Conservation (phyloP, 805 yeast genomes). For the Crinitomyces ghanaensis region DNA sequence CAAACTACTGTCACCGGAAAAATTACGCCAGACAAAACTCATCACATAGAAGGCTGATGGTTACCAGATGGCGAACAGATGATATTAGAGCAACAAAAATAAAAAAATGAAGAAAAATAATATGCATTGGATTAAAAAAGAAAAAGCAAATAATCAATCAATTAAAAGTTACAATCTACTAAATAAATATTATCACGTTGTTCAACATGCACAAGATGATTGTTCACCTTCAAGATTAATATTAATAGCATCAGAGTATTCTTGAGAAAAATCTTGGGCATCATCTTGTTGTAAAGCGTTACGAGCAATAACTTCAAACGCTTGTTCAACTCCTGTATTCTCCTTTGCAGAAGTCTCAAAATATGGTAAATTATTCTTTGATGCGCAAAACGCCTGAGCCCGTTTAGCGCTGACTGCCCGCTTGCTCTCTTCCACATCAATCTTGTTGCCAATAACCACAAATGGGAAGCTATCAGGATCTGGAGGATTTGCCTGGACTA, state of each 20-base stretch:
- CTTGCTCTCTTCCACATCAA: slow-evolving; percentile 87
- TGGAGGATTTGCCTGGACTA: slow-evolving; percentile 83
- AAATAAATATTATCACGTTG: too few species aligned
- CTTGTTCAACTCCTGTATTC: slow-evolving; percentile 87
- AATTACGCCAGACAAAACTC: too few species aligned
- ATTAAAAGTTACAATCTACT: too few species aligned
- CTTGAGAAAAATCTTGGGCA: slow-evolving; percentile 81
- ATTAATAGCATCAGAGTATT: slow-evolving; percentile 92
- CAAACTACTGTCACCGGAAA: too few species aligned
- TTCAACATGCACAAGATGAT: slow-evolving; percentile 70
- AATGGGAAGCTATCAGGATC: slow-evolving; percentile 96
- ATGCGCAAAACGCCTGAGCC: slow-evolving; percentile 51
- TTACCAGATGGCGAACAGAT: too few species aligned
- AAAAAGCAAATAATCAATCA: too few species aligned
- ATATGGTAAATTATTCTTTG: slow-evolving; percentile 72
- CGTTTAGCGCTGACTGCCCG: slow-evolving; percentile 54
- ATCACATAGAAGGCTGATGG: too few species aligned
- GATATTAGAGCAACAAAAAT: too few species aligned
- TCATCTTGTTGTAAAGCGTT: slow-evolving; percentile 94
- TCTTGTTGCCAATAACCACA: slow-evolving; percentile 87
- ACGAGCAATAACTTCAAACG: slow-evolving; percentile 91
- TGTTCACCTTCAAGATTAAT: slow-evolving; percentile 80
- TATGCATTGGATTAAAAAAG: too few species aligned
- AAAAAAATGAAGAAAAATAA: too few species aligned
- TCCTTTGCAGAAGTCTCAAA: slow-evolving; percentile 98